Conservation (phyloP, 1,284 basidiomycete species). For the Schizophyllum commune region DNA sequence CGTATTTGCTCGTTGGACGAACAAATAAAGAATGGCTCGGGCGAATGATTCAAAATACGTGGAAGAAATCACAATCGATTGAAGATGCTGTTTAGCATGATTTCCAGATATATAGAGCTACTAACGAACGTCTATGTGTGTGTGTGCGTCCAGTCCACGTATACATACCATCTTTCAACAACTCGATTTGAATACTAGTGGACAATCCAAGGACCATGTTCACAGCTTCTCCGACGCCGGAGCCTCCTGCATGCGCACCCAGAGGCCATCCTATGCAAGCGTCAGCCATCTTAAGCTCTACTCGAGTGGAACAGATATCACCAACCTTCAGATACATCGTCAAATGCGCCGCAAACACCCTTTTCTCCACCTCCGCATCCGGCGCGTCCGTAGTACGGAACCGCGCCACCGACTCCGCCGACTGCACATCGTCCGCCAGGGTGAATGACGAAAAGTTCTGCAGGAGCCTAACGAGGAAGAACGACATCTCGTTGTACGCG, state of each 20-base stretch:
- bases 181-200: no score
- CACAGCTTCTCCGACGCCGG: not conserved
- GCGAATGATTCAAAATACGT: no score
- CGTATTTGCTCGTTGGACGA: not conserved
- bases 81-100: no score
- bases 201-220: no score
- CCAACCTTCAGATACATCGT: conserved; percentile 17
- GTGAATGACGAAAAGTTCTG: conserved; percentile 24
- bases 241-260: not conserved
- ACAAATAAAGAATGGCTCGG: no score
- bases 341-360: conserved; percentile 19
- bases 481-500: conserved; percentile 39
- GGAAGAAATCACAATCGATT: no score
- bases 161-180: no score
- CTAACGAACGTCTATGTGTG: no score
- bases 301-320: not conserved
- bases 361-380: conserved; percentile 22
- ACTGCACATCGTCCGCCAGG: conserved; percentile 30
- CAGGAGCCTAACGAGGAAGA: conserved; percentile 35
- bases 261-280: not conserved
- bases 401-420: conserved; percentile 16
- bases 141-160: no score
- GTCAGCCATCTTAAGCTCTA: not conserved
- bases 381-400: conserved; percentile 8
- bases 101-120: no score